Evolutionary conservation across 1,284 basidiomycete species (phyloP).

Genomic region (Agroathelia rolfsii): DNA sequence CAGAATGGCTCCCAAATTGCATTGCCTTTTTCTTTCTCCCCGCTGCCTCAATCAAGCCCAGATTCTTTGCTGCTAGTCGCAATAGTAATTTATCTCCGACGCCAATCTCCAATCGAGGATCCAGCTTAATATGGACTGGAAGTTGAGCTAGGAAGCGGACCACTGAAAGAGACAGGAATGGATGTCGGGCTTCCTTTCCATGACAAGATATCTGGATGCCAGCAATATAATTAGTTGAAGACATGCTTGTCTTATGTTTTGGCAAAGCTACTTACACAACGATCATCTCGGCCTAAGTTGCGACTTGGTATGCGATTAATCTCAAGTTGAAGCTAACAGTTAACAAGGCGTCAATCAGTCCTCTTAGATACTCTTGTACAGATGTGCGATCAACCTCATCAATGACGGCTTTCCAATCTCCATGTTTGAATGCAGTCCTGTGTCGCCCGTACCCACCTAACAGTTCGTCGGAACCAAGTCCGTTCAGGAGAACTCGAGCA

Average conservation of each 20-base stretch:
- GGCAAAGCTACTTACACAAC: too few relatives aligned
- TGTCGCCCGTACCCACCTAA: slow-evolving; percentile 92
- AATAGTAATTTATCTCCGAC: slow-evolving; percentile 85
- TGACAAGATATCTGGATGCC: slow-evolving; percentile 79
- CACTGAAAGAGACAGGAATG: slow-evolving; percentile 76
- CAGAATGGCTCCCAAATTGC: slow-evolving; percentile 93
- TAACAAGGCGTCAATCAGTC: neutral
- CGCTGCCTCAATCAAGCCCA: slow-evolving; percentile 66
- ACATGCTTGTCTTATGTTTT: too few relatives aligned
- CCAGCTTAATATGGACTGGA: slow-evolving; percentile 75
- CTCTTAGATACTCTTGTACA: slow-evolving; percentile 2
- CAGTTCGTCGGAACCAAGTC: slow-evolving; percentile 92
- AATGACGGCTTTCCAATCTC: slow-evolving; percentile 67
- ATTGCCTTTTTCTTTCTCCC: slow-evolving; percentile 84
- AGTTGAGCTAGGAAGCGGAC: slow-evolving; percentile 66
- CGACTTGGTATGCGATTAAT: slow-evolving; percentile 83
- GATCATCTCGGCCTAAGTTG: slow-evolving; percentile 91
- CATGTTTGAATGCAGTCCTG: slow-evolving; percentile 60
- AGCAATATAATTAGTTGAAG: too few relatives aligned
- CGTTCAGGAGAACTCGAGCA: slow-evolving; percentile 82
- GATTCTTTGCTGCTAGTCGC: slow-evolving; percentile 53
- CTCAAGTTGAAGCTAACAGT: slow-evolving; percentile 88
- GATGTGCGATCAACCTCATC: slow-evolving; percentile 51
- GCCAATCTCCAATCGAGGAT: slow-evolving; percentile 58
- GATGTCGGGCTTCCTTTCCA: slow-evolving; percentile 85